These are phyloP conservation scores for Starmerella bacillaris DNA, from an alignment of 805 yeast genomes.

Conservation along the genomic window DNA sequence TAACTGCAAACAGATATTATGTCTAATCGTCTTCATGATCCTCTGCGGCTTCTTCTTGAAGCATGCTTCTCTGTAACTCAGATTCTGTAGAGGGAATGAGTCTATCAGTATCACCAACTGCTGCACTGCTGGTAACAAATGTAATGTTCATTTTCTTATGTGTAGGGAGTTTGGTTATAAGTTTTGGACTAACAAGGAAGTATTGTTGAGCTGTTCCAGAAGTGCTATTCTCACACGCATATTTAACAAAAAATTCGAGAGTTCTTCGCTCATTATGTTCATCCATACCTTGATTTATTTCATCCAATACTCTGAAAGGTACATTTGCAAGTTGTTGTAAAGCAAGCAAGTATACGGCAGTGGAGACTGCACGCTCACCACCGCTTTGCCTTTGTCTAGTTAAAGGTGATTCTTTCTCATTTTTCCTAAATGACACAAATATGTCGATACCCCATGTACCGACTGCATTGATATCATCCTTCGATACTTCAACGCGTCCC, in stretches of 20 bases:
- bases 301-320: conserved; percentile 91
- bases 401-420: conserved; percentile 46
- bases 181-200: conserved; percentile 82
- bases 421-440: conserved; percentile 68
- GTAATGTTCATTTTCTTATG: conserved; percentile 68
- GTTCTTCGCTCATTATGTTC: conserved; percentile 75
- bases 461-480: conserved; percentile 21
- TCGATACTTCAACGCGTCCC: conserved; percentile 54
- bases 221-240: conserved; percentile 41
- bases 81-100: conserved; percentile 1
- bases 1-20: no score
- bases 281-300: conserved; percentile 98
- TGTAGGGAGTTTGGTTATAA: conserved; percentile 59
- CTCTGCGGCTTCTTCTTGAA: background rate
- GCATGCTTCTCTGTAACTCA: background rate
- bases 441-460: conserved; percentile 65
- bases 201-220: conserved; percentile 45
- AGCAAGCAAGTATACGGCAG: conserved; percentile 76
- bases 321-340: conserved; percentile 74
- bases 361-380: conserved; percentile 92
- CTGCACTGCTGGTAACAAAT: conserved; percentile 48
- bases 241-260: conserved; percentile 66
- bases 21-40: no score
- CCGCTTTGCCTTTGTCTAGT: conserved; percentile 90
- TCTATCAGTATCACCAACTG: background rate